Evolutionary conservation across 2,329 filamentous ascomycete species (phyloP).

Genomic region (Helotiales sp.): DNA sequence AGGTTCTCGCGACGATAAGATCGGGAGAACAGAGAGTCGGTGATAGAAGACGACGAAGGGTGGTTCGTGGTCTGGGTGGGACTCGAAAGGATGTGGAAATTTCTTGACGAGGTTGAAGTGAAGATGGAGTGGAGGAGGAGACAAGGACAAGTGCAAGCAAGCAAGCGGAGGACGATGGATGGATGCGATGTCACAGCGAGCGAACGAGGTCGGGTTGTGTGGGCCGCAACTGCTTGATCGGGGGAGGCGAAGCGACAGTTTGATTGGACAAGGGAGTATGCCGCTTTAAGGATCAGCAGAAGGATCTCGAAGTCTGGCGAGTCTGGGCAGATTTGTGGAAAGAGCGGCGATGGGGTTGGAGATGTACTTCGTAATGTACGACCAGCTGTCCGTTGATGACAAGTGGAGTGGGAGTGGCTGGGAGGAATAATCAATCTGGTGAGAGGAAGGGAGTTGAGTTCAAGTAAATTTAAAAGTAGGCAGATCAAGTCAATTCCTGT

Average conservation of each 20-base stretch:
- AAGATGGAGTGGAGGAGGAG: constrained; percentile 28
- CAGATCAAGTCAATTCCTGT: background rate
- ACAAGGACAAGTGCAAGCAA: constrained; percentile 14
- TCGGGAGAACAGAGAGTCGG: constrained; percentile 32
- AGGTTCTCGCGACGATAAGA: constrained; percentile 38
- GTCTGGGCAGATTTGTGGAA: background rate
- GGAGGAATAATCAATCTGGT: background rate
- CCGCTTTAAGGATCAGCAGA: constrained; percentile 20
- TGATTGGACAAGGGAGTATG: constrained; percentile 9
- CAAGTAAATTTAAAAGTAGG: no score
- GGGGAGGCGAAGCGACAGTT: constrained; percentile 39
- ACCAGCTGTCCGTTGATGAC: constrained; percentile 15
- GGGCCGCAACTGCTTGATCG: constrained; percentile 39
- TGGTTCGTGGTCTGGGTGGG: constrained; percentile 39
- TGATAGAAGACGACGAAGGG: constrained; percentile 39
- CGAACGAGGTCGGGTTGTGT: constrained; percentile 29
- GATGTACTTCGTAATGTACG: no score
- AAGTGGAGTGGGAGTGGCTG: no score
- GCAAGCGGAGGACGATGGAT: constrained; percentile 21
- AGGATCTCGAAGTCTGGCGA: constrained; percentile 2
- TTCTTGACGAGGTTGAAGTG: constrained; percentile 23
- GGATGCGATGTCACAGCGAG: constrained; percentile 35
- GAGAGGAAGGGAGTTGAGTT: background rate
- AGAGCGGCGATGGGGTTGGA: constrained; percentile 1
- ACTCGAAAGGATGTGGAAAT: constrained; percentile 29